phyloP scores from a whole-genome alignment of 2,329 filamentous ascomycete species.

The Monosporascus ibericus region DNA sequence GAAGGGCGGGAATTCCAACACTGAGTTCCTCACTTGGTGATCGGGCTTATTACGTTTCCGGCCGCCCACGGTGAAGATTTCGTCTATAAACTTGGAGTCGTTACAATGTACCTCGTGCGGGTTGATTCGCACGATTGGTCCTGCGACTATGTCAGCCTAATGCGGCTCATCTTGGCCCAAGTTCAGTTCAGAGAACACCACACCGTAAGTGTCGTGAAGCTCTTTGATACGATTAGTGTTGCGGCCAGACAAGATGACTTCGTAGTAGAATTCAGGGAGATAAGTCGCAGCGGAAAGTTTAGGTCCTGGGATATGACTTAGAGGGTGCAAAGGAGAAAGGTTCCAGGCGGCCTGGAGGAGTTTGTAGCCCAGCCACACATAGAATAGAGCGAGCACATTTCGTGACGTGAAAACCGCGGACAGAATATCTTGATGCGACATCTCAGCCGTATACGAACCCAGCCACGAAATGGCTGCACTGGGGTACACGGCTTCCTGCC shows the following conservation, averaged over 20 bases:
- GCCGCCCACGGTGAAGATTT: slow-evolving; percentile 27
- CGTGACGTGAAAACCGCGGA: too few species aligned
- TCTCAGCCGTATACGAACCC: too few species aligned
- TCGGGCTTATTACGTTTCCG: slow-evolving; percentile 19
- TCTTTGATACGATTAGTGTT: slow-evolving; percentile 28
- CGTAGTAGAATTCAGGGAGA: slow-evolving; percentile 32
- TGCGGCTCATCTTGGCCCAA: not conserved
- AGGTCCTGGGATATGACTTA: slow-evolving; percentile 31
- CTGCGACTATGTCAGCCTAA: slow-evolving; percentile 8
- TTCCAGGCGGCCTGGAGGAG: slow-evolving; percentile 27
- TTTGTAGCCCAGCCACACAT: slow-evolving; percentile 24
- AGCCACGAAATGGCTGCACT: too few species aligned
- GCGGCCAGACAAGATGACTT: slow-evolving; percentile 27
- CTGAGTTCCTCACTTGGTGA: slow-evolving; percentile 13
- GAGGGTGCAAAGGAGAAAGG: slow-evolving; percentile 33
- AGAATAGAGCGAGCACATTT: slow-evolving; percentile 5
- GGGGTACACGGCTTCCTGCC: too few species aligned
- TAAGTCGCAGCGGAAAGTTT: slow-evolving; percentile 30
- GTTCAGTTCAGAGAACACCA: not conserved
- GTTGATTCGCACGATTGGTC: slow-evolving; percentile 33
- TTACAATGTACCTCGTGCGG: slow-evolving; percentile 34
- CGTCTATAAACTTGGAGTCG: slow-evolving; percentile 30
- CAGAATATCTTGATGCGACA: too few species aligned
- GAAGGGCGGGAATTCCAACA: slow-evolving; percentile 3
- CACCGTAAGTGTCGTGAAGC: slow-evolving; percentile 34